phyloP scores from a whole-genome alignment of 495 filamentous ascomycete species.

The Penicillium taxi region DNA sequence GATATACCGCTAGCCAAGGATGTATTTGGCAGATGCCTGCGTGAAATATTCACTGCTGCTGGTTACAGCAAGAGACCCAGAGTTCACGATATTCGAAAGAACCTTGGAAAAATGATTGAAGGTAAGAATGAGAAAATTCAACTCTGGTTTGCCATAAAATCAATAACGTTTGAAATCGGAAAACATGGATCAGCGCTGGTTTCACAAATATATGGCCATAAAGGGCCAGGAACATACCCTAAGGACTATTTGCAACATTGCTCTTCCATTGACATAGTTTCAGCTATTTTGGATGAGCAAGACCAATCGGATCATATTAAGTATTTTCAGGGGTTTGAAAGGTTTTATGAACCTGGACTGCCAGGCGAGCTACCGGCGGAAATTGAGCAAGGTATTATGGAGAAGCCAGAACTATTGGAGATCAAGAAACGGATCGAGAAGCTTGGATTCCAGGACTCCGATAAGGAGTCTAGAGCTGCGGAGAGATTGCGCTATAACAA shows the following conservation, averaged over 20 bases:
- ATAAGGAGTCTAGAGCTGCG: conserved; percentile 5
- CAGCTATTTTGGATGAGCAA: conserved; percentile 15
- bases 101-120: conserved; percentile 11
- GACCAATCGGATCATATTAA: conserved; percentile 15
- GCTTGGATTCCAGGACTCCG: conserved; percentile 2
- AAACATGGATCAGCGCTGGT: conserved; percentile 17
- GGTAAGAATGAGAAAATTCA: conserved; percentile 22
- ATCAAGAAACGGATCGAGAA: conserved; percentile 8
- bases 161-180: conserved; percentile 7
- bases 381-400: conserved; percentile 12
- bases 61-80: conserved; percentile 6
- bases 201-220: conserved; percentile 18
- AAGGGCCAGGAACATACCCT: conserved; percentile 13
- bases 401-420: conserved; percentile 8
- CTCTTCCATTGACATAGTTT: conserved; percentile 15
- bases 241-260: conserved; percentile 14
- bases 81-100: conserved; percentile 10
- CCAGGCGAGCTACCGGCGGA: conserved; percentile 11
- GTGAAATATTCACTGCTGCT: conserved; percentile 6
- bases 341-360: conserved; percentile 14
- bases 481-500: conserved; percentile 13
- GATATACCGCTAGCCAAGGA: conserved; percentile 10
- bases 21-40: conserved; percentile 5
- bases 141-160: conserved; percentile 7
- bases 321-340: conserved; percentile 14